Percentiles rank a stretch among this genome's conserved stretches.
Conservation (phyloP, 352 stramenopile genomes). For the Sclerospora graminicola region DNA sequence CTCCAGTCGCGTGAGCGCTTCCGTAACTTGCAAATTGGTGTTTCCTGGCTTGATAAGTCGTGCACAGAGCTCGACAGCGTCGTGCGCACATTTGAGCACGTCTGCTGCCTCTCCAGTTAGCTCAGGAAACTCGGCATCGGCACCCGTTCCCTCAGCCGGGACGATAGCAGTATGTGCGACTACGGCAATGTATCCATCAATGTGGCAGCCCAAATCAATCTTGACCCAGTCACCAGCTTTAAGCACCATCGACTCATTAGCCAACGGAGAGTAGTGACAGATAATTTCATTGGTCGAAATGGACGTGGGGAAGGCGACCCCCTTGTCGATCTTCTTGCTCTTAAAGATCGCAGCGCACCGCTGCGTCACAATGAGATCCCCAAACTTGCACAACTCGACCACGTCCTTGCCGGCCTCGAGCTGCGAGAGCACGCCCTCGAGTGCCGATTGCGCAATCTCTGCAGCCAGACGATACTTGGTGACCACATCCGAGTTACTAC, state of each 20-base stretch:
- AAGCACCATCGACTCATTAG: slow-evolving; percentile 67
- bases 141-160: slow-evolving; percentile 55
- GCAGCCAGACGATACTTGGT: slow-evolving; percentile 97
- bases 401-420: slow-evolving; percentile 89
- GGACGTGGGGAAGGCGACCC: slow-evolving; percentile 98
- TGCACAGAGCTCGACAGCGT: slow-evolving; percentile 94
- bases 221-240: slow-evolving; percentile 85
- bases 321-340: slow-evolving; percentile 96
- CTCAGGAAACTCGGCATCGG: slow-evolving; percentile 44
- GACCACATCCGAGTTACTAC: slow-evolving; percentile 87
- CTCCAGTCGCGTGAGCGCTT: slow-evolving; percentile 92
- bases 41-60: slow-evolving; percentile 96
- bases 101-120: slow-evolving; percentile 82
- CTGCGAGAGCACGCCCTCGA: slow-evolving; percentile 93
- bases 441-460: slow-evolving; percentile 97
- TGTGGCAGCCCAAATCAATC: slow-evolving; percentile 98
- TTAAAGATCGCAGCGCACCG: slow-evolving; percentile 92
- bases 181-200: slow-evolving; percentile 99
- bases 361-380: slow-evolving; percentile 75
- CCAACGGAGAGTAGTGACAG: slow-evolving; percentile 96
- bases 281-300: slow-evolving; percentile 98
- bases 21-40: slow-evolving; percentile 93
- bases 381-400: slow-evolving; percentile 93
- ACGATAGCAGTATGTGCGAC: slow-evolving; percentile 97
- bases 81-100: slow-evolving; percentile 94